Evolutionary conservation across 768 basidiomycete genomes (phyloP), one percentile per base, ranked within the genome.

Genomic region (Rhodocollybia butyracea): DNA sequence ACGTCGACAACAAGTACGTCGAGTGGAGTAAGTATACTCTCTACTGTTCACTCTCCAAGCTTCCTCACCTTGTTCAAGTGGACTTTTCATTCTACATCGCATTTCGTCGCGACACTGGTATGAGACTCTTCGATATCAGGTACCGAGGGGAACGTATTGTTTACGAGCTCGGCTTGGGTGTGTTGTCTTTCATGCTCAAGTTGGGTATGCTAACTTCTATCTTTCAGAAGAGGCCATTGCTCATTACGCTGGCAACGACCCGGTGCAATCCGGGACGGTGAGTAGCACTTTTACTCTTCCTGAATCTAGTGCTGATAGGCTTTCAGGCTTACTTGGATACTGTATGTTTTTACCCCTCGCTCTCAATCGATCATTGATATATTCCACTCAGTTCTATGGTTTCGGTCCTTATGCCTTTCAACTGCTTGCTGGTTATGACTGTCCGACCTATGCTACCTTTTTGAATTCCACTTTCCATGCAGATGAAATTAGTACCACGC

Each of bases 31-130:
- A 31, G 51, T 42, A 19, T 19, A 17, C 11, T 51, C 2, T 12
- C 13, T 26, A 12, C n/a, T 3, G 46, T 7, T 11, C 15, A 24
- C 24, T 36, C n/a, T 2, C 19, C 12, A 21, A 31, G 29, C 5
- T 15, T 46, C 15, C 51, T 53, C 34, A 41, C 30, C 26, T 27
- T 3, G 29, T 15, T 27, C n/a, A 1, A 53, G 51, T 63, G 62
- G 62, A 63, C 56, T 63, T 60, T 54, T 55, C 57, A 1, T 64
- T 64, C 47, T 64, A 61, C 48, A 38, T 81, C 40, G 75, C 78
- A 24, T 82, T 82, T 63, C 77, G 79, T 41, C 63, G 80, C 29
- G 82, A 82, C 57, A 81, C 81, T 74, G 82, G 78, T 21, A 60
- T 76, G 48, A 72, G 68, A 51, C 62, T 76, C 17, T 77, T 74